Base-by-base conservation (phyloP, 2,329 filamentous ascomycete species). In the Lachnellula occidentalis region DNA sequence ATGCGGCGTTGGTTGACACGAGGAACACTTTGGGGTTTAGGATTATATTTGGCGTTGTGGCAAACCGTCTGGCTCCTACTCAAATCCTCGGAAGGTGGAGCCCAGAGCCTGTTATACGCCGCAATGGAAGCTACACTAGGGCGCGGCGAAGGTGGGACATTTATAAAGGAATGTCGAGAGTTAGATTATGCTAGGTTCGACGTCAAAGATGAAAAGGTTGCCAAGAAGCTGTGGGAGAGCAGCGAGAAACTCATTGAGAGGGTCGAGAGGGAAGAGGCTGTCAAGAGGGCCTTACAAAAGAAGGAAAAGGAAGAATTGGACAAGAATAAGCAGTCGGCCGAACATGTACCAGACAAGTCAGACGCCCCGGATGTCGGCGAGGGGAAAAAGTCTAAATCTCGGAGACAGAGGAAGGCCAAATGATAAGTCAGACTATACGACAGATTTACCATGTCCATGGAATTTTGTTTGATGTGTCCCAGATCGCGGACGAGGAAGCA, bases 111-210 rank as follows among this genome's bases (percentile, higher is more conserved):
- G 46, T 74, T 97, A 8, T 86, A 86, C 62, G 92, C 92, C 0
- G 85, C 85, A 1, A 95, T 96, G 89, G 92, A 96, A 53, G 80
- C 80, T 2, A 76, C 78, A 2, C 81, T 91, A 49, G 83, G 80
- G 4, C 78, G 85, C 34, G 82, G 79, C 1, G 66, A 72, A 1
- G 88, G 88, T 8, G 88, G 86, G 0, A 85, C 80, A 67, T 69
- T 95, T 48, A 78, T 99, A 68, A 97, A 96, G 72, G 95, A 97
- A 71, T 97, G 92, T 69, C 83, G 82, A 62, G 82, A 90, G 66
- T 78, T 92, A 17, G 81, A 87, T 58, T 87, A 83, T 69, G 79
- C 86, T 24, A 78, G 89, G 51, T 76, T 74, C 24, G 92, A 96
- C 65, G 78, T 96, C 45, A 79, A 80, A 60, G 88, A 95, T 67